Base-by-base conservation (phyloP, 352 stramenopile genomes). In the Stephanocyclus meneghinianus region DNA sequence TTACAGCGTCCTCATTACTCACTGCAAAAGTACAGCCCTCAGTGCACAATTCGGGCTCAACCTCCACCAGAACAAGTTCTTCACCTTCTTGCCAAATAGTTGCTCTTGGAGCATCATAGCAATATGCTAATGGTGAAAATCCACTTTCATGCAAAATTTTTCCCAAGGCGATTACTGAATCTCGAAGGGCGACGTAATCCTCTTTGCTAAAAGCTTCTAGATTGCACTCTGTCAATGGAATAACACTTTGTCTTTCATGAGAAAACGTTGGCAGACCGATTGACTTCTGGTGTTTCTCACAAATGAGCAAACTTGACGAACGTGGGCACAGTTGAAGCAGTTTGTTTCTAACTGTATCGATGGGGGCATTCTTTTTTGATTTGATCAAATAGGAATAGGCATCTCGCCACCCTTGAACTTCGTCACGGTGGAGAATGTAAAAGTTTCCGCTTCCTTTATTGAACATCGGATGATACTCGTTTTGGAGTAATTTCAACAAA, bases 401-500 rank as follows among this genome's bases (percentile, higher is more conserved):
- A 50, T 82, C 64, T 42, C 68, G 76, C 74, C 69, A 86, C 13
- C 70, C 56, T 57, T 80, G 55, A 37, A 86, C 51, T 51, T 81
- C 67, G 18, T 44, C 32, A 16, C 64, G 71, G 26, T 78, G 65
- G n/a, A 86, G 50, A 55, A 74, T 62, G 29, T 48, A 45, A 60
- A 77, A 65, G 53, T 15, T 62, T 15, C 62, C 44, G 48, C 35
- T 30, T 37, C 53, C 57, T 45, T 32, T 10, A 15, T 15, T 13
- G 29, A 53, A 18, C n/a, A 56, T 35, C 2, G 67, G 61, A 26
- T 2, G 11, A 57, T 71, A 32, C 30, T 60, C 44, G 11, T 32
- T 16, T 32, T 37, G 10, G 1, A 50, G 1, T 68, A 68, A 42
- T 16, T 35, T 57, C 44, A 68, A 18, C 60, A 71, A 53, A 32